phyloP scores from a whole-genome alignment of 2,329 filamentous ascomycete species.

The Bretziella fagacearum region DNA sequence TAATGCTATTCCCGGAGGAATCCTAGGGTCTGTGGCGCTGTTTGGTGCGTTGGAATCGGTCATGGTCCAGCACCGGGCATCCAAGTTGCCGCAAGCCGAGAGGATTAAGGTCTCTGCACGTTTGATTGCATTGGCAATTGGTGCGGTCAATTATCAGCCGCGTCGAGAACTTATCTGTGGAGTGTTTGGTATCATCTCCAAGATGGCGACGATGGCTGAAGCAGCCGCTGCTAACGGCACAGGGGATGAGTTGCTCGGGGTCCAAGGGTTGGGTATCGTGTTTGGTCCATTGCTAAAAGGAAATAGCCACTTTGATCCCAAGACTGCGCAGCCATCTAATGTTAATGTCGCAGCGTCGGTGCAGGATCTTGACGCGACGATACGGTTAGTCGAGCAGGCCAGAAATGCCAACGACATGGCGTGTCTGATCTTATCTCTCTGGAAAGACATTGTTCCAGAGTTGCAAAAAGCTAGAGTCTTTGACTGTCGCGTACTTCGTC shows the following conservation, averaged over 20 bases:
- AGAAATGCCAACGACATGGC: slow-evolving; percentile 40
- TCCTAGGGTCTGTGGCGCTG: slow-evolving; percentile 43
- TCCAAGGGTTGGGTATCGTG: slow-evolving; percentile 51
- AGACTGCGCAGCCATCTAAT: background rate
- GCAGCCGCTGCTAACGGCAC: slow-evolving; percentile 22
- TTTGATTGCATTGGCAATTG: slow-evolving; percentile 47
- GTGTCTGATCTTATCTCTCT: slow-evolving; percentile 49
- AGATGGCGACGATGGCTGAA: slow-evolving; percentile 43
- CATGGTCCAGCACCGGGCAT: slow-evolving; percentile 25
- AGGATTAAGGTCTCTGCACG: slow-evolving; percentile 41
- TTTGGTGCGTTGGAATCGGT: slow-evolving; percentile 40
- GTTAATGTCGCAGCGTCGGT: background rate
- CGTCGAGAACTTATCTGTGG: slow-evolving; percentile 48
- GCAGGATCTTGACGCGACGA: slow-evolving; percentile 8
- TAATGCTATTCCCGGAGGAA: slow-evolving; percentile 44
- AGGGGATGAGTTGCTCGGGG: slow-evolving; percentile 22
- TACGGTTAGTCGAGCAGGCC: slow-evolving; percentile 33
- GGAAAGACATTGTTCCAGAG: slow-evolving; percentile 31
- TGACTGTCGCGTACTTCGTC: slow-evolving; percentile 9
- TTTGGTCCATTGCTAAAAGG: slow-evolving; percentile 49
- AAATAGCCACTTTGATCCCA: slow-evolving; percentile 3
- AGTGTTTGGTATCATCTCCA: slow-evolving; percentile 46
- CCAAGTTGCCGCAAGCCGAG: slow-evolving; percentile 33
- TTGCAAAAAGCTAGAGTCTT: slow-evolving; percentile 8
- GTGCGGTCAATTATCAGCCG: slow-evolving; percentile 40